Evolutionary conservation across 2,329 filamentous ascomycete species (phyloP), one percentile per base, ranked within the genome.

Genomic region (Diaporthe batatas): DNA sequence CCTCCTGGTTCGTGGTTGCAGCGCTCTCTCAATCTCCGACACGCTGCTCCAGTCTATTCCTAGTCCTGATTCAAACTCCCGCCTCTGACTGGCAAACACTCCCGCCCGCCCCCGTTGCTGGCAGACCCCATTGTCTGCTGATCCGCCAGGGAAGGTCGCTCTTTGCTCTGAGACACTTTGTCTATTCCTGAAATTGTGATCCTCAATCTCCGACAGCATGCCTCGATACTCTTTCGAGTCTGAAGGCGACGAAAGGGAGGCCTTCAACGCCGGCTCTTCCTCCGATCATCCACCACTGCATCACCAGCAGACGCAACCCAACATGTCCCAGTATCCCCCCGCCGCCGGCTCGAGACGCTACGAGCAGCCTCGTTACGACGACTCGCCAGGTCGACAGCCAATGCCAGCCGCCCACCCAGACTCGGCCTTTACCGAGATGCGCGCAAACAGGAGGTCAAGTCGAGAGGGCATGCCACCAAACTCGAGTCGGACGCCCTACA

Each of bases 381-480:
- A 51, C 4, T 70, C 68, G 36, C 68, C 44, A 23, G 53, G 34
- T n/a, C 68, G 76, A 59, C 73, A 54, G 68, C 74, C 58, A n/a
- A 74, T 75, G 71, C 76, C 77, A 6, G 78, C 77, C 44, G 77
- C 78, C 44, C 81, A 84, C 73, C 82, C 82, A 34, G 83, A 85
- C 75, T 82, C 83, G 6, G 76, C 80, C 44, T 83, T 82, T 68
- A 74, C 78, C 58, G 80, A 76, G 44, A 74, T 81, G 29, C 81
- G 81, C 70, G 78, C 81, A 32, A 79, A 82, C 55, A 79, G 83
- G 72, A 79, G 80, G 65, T 77, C 78, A 72, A 81, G 79, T 71
- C 77, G 79, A 67, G 78, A 78, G 54, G 73, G 71, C 44, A 25
- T 67, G 57, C 70, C 74, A 42, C 58, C 42, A 74, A 76, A 70